phyloP scores from a whole-genome alignment of 768 basidiomycete species.

The Daedaleopsis sinensis region DNA sequence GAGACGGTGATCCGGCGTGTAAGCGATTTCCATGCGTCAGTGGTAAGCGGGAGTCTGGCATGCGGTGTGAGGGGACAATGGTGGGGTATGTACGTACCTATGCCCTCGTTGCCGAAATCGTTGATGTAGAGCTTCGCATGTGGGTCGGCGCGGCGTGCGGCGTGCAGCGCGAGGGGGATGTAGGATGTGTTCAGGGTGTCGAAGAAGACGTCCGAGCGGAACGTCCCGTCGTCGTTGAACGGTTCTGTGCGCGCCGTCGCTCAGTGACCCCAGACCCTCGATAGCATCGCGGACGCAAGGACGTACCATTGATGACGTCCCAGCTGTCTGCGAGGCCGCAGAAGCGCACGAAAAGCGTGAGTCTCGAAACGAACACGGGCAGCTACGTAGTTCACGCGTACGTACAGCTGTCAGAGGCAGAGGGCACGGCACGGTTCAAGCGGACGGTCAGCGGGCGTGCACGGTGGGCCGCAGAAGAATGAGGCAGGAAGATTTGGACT shows the following conservation, averaged over 20 bases:
- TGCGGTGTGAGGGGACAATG: background rate
- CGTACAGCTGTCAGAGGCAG: conserved; percentile 17
- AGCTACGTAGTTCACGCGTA: background rate
- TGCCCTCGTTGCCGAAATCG: conserved; percentile 38
- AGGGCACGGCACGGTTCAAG: too few species aligned
- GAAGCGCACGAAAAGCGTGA: background rate
- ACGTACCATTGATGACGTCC: conserved; percentile 54
- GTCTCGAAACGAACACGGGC: too few species aligned
- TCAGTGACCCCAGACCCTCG: background rate
- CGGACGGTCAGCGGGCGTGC: too few species aligned
- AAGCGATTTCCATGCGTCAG: background rate
- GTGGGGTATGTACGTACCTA: conserved; percentile 18
- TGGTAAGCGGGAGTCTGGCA: background rate
- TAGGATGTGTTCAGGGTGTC: conserved; percentile 48
- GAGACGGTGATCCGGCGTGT: too few species aligned
- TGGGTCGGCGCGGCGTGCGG: conserved; percentile 57
- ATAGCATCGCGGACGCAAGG: background rate
- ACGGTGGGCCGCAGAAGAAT: too few species aligned
- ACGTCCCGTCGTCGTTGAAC: conserved; percentile 63
- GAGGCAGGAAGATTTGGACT: too few species aligned
- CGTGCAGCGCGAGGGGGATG: conserved; percentile 51
- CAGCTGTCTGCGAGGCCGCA: conserved; percentile 39
- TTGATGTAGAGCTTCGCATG: conserved; percentile 57
- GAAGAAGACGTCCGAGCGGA: conserved; percentile 53
- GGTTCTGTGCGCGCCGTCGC: conserved; percentile 35